Conservation (phyloP, 176 grass and related monocot species). For the Coix lacrymajobi region DNA sequence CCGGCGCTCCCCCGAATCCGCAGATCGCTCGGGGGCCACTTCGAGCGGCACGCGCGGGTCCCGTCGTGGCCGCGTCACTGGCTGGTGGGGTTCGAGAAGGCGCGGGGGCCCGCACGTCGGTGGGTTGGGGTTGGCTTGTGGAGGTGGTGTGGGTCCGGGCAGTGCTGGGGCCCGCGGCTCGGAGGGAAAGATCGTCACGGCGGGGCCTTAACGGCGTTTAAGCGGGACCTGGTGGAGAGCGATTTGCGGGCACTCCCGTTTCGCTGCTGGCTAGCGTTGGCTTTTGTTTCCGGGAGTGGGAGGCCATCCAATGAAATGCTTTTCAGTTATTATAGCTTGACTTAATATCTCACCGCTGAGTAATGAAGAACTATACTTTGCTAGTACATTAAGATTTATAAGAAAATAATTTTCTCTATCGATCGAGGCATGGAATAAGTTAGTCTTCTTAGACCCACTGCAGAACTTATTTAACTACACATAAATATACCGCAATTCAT, state of each 20-base stretch:
- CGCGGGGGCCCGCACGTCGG: neutral
- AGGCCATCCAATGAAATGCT: neutral
- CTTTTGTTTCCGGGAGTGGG: neutral
- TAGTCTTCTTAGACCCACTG: too few species aligned
- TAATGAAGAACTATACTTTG: neutral
- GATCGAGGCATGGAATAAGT: neutral
- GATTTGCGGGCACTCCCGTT: conserved; percentile 7
- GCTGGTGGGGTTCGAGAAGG: fast-evolving
- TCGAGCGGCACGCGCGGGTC: neutral
- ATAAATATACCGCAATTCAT: too few species aligned
- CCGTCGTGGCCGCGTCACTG: neutral
- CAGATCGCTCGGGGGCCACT: conserved; percentile 44
- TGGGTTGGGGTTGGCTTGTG: neutral
- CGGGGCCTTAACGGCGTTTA: conserved; percentile 16
- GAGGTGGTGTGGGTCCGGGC: neutral
- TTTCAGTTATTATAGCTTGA: neutral
- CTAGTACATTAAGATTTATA: neutral
- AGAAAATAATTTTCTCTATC: neutral
- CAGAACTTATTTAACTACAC: too few species aligned
- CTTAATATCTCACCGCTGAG: neutral
- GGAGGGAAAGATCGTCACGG: conserved; percentile 44
- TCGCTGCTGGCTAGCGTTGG: neutral
- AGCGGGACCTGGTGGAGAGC: conserved; percentile 3
- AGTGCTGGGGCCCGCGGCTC: neutral
- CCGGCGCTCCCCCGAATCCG: conserved; percentile 26